Percentiles rank a stretch among this genome's conserved stretches.
These are phyloP conservation scores for Tremella mesenterica DNA, from an alignment of 768 basidiomycete species.

Conservation along the genomic window DNA sequence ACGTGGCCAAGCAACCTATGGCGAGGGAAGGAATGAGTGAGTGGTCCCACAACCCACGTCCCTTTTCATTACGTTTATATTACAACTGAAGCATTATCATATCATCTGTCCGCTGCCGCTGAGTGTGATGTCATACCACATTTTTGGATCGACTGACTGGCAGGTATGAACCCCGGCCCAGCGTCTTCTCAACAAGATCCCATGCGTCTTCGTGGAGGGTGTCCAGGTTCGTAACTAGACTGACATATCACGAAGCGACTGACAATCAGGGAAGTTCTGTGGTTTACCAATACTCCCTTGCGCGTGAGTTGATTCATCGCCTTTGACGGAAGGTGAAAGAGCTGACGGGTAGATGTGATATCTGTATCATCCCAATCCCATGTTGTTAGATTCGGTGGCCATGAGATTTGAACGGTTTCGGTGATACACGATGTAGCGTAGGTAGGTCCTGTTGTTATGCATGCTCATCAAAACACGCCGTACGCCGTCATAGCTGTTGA, in stretches of 20 bases:
- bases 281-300: constrained; percentile 32
- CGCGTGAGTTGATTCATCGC: constrained; percentile 4
- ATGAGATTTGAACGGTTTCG: too few relatives aligned
- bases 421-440: too few relatives aligned
- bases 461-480: too few relatives aligned
- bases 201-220: constrained; percentile 34
- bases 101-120: background rate
- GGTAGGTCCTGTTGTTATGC: too few relatives aligned
- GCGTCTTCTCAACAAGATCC: constrained; percentile 21
- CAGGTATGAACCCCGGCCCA: constrained; percentile 1
- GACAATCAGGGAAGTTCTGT: constrained; percentile 32
- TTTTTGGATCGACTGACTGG: background rate
- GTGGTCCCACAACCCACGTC: constrained; percentile 4
- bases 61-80: background rate
- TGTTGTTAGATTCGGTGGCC: too few relatives aligned
- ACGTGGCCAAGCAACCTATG: constrained; percentile 27
- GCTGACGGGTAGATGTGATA: constrained; percentile 23
- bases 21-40: constrained; percentile 26
- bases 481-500: too few relatives aligned
- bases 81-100: background rate
- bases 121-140: background rate
- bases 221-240: constrained; percentile 18
- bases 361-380: constrained; percentile 42
- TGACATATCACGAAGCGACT: constrained; percentile 20
- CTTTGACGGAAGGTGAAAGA: background rate